Conservation (phyloP, 371 early-diverging fungal species). For the Parasitella parasitica region DNA sequence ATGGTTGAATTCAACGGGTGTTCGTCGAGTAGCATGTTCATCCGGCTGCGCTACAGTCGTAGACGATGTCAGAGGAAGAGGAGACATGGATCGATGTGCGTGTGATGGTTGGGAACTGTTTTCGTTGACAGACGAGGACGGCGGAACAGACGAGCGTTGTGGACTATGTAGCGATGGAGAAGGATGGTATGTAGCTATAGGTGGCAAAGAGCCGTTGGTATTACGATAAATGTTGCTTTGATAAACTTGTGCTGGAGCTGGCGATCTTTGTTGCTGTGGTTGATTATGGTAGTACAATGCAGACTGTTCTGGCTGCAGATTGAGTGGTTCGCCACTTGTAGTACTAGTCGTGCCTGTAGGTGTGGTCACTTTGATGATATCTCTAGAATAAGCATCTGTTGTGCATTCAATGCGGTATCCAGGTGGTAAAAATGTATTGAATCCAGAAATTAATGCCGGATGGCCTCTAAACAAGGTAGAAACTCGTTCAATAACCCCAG, state of each 20-base stretch:
- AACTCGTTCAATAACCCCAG: constrained; percentile 96
- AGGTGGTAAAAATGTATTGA: constrained; percentile 98
- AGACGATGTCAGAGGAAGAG: background rate
- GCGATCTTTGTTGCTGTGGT: background rate
- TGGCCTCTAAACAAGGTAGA: constrained; percentile 91
- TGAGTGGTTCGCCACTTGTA: constrained; percentile 16
- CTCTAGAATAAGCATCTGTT: constrained; percentile 57
- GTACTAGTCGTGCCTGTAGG: constrained; percentile 73
- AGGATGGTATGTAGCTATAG: constrained; percentile 8
- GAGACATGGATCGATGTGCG: background rate
- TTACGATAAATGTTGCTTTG: background rate
- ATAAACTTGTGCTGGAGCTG: background rate
- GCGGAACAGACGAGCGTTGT: background rate
- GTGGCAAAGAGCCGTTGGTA: constrained; percentile 2
- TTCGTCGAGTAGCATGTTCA: constrained; percentile 8
- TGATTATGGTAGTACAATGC: background rate
- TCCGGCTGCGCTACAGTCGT: background rate
- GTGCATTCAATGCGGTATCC: constrained; percentile 91
- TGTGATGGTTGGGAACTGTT: background rate
- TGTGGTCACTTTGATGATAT: constrained; percentile 78
- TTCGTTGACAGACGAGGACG: background rate
- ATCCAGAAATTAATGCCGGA: constrained; percentile 90
- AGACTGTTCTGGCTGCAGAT: constrained; percentile 6
- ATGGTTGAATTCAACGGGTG: constrained; percentile 90
- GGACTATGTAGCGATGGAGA: background rate